These are phyloP conservation scores for Saposhnikovia divaricata DNA, from an alignment of 129 eudicot species.

Conservation along the genomic window DNA sequence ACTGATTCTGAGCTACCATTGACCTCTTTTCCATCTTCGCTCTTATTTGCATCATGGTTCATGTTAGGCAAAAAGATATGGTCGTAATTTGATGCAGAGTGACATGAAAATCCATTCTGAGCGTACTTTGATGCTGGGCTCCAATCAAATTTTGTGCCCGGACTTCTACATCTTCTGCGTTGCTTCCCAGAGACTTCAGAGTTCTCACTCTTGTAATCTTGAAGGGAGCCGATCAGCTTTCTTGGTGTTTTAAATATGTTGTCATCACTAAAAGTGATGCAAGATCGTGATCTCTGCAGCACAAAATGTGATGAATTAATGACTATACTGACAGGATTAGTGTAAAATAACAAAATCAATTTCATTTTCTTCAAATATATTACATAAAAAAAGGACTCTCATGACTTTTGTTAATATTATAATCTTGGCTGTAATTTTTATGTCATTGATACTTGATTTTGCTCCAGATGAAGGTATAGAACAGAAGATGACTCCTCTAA, in stretches of 20 bases:
- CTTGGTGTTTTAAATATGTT: constrained; percentile 64
- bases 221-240: constrained; percentile 61
- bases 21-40: constrained; percentile 29
- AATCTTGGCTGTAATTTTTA: neutral
- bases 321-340: neutral
- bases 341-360: neutral
- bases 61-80: constrained; percentile 20
- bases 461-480: neutral
- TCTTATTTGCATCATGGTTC: constrained; percentile 9
- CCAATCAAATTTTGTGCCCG: constrained; percentile 28
- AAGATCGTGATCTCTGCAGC: constrained; percentile 49
- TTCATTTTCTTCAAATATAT: neutral
- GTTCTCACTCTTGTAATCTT: constrained; percentile 36
- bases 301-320: constrained; percentile 1
- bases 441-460: neutral
- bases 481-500: neutral
- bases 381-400: neutral
- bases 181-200: constrained; percentile 35
- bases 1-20: constrained; percentile 52
- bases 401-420: neutral
- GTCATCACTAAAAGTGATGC: constrained; percentile 39
- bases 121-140: constrained; percentile 35
- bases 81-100: constrained; percentile 29
- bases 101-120: constrained; percentile 24
- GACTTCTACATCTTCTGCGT: constrained; percentile 41